These are phyloP conservation scores for Huntiella savannae DNA, from an alignment of 2,329 filamentous ascomycete species.

Conservation along the genomic window DNA sequence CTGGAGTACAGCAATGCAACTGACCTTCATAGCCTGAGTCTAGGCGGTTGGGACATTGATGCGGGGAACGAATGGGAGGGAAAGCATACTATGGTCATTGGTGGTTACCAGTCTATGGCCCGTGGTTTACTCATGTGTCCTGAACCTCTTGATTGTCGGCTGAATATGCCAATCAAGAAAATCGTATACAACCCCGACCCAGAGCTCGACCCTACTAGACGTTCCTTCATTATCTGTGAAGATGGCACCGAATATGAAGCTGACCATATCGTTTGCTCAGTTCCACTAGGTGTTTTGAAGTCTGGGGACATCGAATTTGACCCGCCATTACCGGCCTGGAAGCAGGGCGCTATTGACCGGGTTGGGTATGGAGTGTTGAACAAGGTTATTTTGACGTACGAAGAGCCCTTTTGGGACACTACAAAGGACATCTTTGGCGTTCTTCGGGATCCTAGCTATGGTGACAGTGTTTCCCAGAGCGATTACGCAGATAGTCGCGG, in stretches of 20 bases:
- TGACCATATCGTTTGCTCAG: slow-evolving; percentile 80
- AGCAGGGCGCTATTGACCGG: slow-evolving; percentile 57
- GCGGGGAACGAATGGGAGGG: slow-evolving; percentile 96
- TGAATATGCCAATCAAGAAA: slow-evolving; percentile 50
- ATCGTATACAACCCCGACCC: slow-evolving; percentile 32
- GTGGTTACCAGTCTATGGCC: slow-evolving; percentile 87
- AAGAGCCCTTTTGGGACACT: slow-evolving; percentile 77
- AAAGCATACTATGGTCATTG: slow-evolving; percentile 78
- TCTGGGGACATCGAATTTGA: slow-evolving; percentile 64
- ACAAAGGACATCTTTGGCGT: slow-evolving; percentile 86
- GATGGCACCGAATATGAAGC: slow-evolving; percentile 61
- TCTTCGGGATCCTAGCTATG: slow-evolving; percentile 54
- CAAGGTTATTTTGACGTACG: slow-evolving; percentile 83
- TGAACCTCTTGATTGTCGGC: slow-evolving; percentile 55
- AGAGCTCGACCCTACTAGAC: slow-evolving; percentile 28
- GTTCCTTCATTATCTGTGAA: slow-evolving; percentile 50
- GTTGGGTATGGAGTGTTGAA: slow-evolving; percentile 89
- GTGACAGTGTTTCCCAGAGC: slow-evolving; percentile 34
- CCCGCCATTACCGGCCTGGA: slow-evolving; percentile 79
- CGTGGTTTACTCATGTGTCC: slow-evolving; percentile 67
- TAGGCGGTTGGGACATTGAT: slow-evolving; percentile 90
- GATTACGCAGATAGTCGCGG: slow-evolving; percentile 55
- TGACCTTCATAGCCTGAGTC: slow-evolving; percentile 68
- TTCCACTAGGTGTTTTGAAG: slow-evolving; percentile 82
- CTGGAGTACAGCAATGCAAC: slow-evolving; percentile 93